Base-by-base conservation (phyloP, 2,329 filamentous ascomycete genomes). In the Arthrinium phaeospermum region DNA sequence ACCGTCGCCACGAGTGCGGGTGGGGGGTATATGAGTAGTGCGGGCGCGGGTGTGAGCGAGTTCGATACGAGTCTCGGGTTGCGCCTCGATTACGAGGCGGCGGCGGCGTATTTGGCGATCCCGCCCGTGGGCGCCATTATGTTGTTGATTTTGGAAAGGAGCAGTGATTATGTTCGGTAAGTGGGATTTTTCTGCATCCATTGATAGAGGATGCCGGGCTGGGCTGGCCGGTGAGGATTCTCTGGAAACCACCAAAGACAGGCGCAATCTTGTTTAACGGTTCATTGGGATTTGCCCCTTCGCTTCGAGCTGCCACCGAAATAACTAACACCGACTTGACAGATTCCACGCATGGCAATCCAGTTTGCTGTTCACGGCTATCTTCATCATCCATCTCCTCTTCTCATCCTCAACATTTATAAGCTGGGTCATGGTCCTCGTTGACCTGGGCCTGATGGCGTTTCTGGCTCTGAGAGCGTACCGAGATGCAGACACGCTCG, bases 271-370 rank as follows among this genome's bases (percentile, higher is more conserved):
- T 67, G 47, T 24, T 2, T 22, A 13, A 24, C n/a, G 16, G 16
- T 6, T 22, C 7, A 5, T 6, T 16, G 34, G 53, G 16, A 10
- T 5, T 16, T 61, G 27, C 4, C 14, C 12, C 53, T 7, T 13
- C 3, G 13, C 4, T n/a, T 64, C 8, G 22, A 6, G 16, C n/a
- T 6, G 1, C 8, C n/a, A 64, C 6, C 10, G 19, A 4, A 3
- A 19, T 68, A 4, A 14, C 47, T 49, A 64, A 71, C 14, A 64
- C 30, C 64, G 8, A 13, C n/a, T 19, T 68, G 72, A 47, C 76
- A 96, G 94, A 75, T 98, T 98, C 77, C 96, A 99, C 82, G 96
- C 96, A 10, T 99, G 96, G 96, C 96, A 99, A 83, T 94, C 93
- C 8, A 92, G 92, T 75, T 86, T 98, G 78, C 83, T 97, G 3